Base-by-base conservation (phyloP, 2,329 filamentous ascomycete species). In the Arthrocladium fulminans region DNA sequence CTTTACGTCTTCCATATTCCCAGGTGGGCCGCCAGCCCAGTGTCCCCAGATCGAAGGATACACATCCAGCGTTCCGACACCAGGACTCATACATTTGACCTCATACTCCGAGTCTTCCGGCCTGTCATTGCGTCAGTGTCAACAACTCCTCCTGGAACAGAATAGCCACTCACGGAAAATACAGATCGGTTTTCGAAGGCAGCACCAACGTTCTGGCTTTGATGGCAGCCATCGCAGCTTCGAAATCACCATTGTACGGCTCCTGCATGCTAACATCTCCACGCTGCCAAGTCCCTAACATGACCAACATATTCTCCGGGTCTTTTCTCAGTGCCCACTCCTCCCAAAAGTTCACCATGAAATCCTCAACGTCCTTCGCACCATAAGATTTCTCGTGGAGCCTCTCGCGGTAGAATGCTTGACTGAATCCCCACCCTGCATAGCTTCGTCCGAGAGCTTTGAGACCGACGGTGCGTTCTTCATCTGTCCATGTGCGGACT, bases 101-200 rank as follows among this genome's bases (percentile, higher is more conserved):
- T 92, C 86, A 48, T 82, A 80, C 58, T 84, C 77, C 0, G 83
- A 88, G 55, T 89, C 86, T 58, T 89, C 85, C 0, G 84, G 84
- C 45, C 78, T 81, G 52, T 15, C 12, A 15, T 22, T 19, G n/a
- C 27, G 38, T 45, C 24, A 32, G 45, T 22, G 10, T 6, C 9
- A 8, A 37, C 20, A 13, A 44, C 27, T 32, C n/a, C 23, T 19
- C 7, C 1, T 32, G 15, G 6, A 19, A n/a, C n/a, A n/a, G n/a
- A 12, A 8, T 37, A 4, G 30, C 12, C 39, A 67, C 75, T 66
- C 61, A 80, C 71, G 86, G 83, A 55, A 92, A 90, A 61, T 90
- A 90, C 3, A 90, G 70, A 60, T 90, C 86, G 0, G 84, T 88
- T 61, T 84, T 79, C 19, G 72, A 67, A 0, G 86, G 86, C 12